A percentile compares a stretch with the other conserved stretches of the same genome.
These are phyloP conservation scores for Alternaria burnsii DNA, from an alignment of 2,329 filamentous ascomycete genomes.

Conservation along the genomic window DNA sequence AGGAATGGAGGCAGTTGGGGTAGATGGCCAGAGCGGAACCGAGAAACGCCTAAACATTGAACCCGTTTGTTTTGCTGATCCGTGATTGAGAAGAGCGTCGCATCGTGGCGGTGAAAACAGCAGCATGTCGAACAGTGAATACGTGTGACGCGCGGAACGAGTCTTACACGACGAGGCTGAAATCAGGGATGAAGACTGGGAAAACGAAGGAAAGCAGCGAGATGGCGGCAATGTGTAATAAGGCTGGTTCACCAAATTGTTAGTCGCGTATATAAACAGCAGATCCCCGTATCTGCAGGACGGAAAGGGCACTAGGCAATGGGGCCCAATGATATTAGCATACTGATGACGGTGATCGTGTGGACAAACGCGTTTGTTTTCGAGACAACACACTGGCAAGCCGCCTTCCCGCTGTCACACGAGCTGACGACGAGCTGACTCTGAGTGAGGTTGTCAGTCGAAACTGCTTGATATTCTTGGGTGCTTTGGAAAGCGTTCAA, in stretches of 20 bases:
- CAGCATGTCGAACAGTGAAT: slow-evolving; percentile 32
- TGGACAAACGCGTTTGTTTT: slow-evolving; percentile 24
- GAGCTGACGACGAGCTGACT: slow-evolving; percentile 7
- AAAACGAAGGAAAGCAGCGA: slow-evolving; percentile 17
- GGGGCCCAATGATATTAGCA: slow-evolving; percentile 27
- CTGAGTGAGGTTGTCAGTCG: neutral
- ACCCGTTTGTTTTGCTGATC: slow-evolving; percentile 16
- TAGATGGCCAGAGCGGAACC: slow-evolving; percentile 26
- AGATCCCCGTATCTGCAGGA: slow-evolving; percentile 28
- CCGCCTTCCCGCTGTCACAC: slow-evolving; percentile 21
- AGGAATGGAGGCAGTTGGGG: slow-evolving; percentile 23
- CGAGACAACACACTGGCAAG: slow-evolving; percentile 20
- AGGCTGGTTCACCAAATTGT: slow-evolving; percentile 12
- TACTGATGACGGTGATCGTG: slow-evolving; percentile 31
- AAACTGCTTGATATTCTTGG: neutral
- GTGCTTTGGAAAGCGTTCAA: neutral
- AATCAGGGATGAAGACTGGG: slow-evolving; percentile 4
- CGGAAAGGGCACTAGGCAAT: slow-evolving; percentile 20
- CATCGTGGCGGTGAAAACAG: slow-evolving; percentile 35
- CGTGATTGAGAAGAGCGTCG: slow-evolving; percentile 19
- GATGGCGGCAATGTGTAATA: slow-evolving; percentile 20
- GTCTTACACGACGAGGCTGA: slow-evolving; percentile 5
- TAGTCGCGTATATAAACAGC: slow-evolving; percentile 22
- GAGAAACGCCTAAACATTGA: slow-evolving; percentile 26
- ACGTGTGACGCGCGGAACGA: slow-evolving; percentile 18